Conservation (phyloP, 805 yeast genomes). For the Metschnikowia rubicola region DNA sequence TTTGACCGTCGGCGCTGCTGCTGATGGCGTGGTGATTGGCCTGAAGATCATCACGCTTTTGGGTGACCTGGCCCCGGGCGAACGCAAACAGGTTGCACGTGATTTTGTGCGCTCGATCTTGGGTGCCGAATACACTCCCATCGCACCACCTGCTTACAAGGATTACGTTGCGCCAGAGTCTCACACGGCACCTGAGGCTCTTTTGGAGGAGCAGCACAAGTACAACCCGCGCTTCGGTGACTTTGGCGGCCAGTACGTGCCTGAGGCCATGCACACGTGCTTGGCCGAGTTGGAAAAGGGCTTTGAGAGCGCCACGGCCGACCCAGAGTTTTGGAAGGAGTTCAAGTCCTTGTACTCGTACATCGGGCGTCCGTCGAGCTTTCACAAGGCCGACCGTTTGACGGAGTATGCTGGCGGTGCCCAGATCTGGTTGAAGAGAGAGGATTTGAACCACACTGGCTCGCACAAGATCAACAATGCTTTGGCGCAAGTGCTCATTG, state of each 20-base stretch:
- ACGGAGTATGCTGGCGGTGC: conserved; percentile 87
- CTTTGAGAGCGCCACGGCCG: conserved; percentile 84
- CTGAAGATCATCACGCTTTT: conserved; percentile 73
- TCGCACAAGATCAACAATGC: conserved; percentile 87
- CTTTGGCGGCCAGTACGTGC: conserved; percentile 98
- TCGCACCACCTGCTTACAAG: conserved; percentile 27
- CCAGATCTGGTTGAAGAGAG: conserved; percentile 96
- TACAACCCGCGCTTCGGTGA: conserved; percentile 83
- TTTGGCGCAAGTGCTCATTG: conserved; percentile 74
- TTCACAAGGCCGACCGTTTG: conserved; percentile 87
- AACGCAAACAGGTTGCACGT: conserved; percentile 61
- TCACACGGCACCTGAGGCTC: conserved; percentile 32
- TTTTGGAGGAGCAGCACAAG: conserved; percentile 56
- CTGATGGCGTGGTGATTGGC: conserved; percentile 97
- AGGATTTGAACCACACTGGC: conserved; percentile 89
- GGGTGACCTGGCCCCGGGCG: conserved; percentile 58
- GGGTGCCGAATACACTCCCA: conserved; percentile 45
- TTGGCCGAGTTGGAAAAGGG: conserved; percentile 84
- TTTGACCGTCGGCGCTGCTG: conserved; percentile 65
- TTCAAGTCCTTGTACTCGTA: conserved; percentile 79
- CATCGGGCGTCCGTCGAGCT: conserved; percentile 93
- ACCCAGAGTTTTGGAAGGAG: conserved; percentile 91
- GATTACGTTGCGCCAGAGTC: conserved; percentile 13
- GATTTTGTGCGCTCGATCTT: conserved; percentile 67
- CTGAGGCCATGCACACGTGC: conserved; percentile 92